Evolutionary conservation across 805 yeast species (phyloP), one percentile per base, ranked within the genome.

Genomic region (Nakazawaea ernobii): DNA sequence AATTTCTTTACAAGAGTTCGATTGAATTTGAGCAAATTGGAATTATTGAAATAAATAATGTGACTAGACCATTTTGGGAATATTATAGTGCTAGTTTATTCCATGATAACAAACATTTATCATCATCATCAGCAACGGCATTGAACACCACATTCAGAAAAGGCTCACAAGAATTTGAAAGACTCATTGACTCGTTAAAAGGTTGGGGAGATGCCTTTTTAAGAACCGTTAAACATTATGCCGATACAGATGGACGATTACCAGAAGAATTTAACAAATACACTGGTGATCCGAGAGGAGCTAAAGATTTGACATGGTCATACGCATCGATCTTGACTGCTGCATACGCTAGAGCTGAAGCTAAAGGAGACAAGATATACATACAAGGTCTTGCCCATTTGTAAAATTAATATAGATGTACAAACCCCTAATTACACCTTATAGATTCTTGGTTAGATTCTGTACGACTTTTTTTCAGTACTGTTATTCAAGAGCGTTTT

Each of bases 241-340:
- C 64, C 20, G 73, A 66, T 52, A 45, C 44, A 28, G 52, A 58
- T 20, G 75, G 75, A 1, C 63, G 60, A 40, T 66, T 71, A 57
- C 63, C 67, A 43, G 77, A 71, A 54, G 75, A 71, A 50, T 71
- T 71, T 56, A 71, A 70, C 55, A 67, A 59, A 53, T 63, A 68
- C 52, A 61, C 65, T 42, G 77, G 77, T 1, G 70, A 56, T 52
- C 69, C 71, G 74, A 73, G 69, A 59, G 77, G 77, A 13, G 77
- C 77, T 1, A 54, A 57, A 39, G 68, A 70, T 49, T 66, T 71
- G 54, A 71, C 75, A n/a, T 71, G 77, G 77, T 67, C 73, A 43
- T 70, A 70, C 52, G 60, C 69, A 43, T 65, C 75, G 13, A 60
- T 69, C 10, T 66, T 66, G 62, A 69, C 67, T 49, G 62, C 73